These are phyloP conservation scores for Zymoseptoria brevis DNA, from an alignment of 2,329 filamentous ascomycete genomes.

Conservation along the genomic window DNA sequence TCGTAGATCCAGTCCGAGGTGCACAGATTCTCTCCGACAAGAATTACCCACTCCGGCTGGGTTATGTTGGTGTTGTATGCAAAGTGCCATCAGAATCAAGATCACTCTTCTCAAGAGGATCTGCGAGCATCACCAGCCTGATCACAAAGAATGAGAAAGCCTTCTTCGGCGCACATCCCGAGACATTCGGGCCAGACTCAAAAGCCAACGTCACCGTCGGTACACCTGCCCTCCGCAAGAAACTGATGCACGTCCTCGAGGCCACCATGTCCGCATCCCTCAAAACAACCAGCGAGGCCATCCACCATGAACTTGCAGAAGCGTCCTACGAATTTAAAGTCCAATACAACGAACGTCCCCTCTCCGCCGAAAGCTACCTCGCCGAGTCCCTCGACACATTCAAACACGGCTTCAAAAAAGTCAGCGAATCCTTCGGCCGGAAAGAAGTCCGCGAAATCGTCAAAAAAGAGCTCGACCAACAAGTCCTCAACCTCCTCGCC, in stretches of 20 bases:
- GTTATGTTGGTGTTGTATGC: conserved; percentile 92
- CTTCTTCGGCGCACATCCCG: conserved; percentile 76
- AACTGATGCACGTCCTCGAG: conserved; percentile 93
- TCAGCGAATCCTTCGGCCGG: conserved; percentile 81
- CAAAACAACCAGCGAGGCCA: conserved; percentile 81
- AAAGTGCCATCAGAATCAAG: conserved; percentile 58
- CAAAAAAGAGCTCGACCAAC: conserved; percentile 88
- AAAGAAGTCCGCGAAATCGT: conserved; percentile 82
- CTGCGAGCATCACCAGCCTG: conserved; percentile 66
- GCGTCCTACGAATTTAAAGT: conserved; percentile 99
- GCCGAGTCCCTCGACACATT: conserved; percentile 92
- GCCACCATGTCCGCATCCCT: conserved; percentile 94
- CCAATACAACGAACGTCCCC: conserved; percentile 92
- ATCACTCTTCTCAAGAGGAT: conserved; percentile 76
- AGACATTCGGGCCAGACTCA: conserved; percentile 67
- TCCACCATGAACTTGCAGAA: conserved; percentile 90
- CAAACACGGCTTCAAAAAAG: conserved; percentile 95
- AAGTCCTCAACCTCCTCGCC: conserved; percentile 85
- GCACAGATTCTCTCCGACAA: conserved; percentile 72
- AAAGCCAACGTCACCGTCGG: conserved; percentile 61
- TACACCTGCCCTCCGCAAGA: conserved; percentile 80
- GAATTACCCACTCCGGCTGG: conserved; percentile 89
- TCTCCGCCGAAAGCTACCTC: conserved; percentile 93
- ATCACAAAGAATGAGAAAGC: conserved; percentile 83
- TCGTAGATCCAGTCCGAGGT: conserved; percentile 78